A percentile compares a stretch with the other conserved stretches of the same genome.
Evolutionary conservation across 495 filamentous ascomycete genomes (phyloP).

Genomic region (Cercophora sp.): DNA sequence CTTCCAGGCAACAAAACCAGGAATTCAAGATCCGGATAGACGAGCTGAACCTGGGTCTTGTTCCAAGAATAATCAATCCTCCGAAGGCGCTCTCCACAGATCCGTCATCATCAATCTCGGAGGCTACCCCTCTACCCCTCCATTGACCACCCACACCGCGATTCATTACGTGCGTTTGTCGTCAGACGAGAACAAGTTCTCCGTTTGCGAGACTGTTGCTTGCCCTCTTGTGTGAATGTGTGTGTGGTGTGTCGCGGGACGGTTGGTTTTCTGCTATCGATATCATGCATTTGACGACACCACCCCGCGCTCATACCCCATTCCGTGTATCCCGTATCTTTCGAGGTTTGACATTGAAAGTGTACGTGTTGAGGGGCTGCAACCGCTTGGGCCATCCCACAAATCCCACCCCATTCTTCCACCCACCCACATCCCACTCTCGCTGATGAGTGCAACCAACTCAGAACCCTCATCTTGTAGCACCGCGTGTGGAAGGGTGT

Average conservation of each 20-base stretch:
- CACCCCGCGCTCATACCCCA: neutral
- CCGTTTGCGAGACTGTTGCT: neutral
- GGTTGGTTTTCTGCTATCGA: neutral
- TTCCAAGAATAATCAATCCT: conserved; percentile 19
- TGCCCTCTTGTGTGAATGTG: neutral
- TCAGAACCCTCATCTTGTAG: neutral
- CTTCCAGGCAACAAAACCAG: conserved; percentile 16
- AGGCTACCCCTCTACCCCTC: too few relatives aligned
- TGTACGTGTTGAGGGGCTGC: neutral
- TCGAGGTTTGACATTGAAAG: neutral
- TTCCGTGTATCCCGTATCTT: neutral
- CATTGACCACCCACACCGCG: too few relatives aligned
- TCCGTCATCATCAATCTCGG: neutral
- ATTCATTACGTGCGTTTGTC: neutral
- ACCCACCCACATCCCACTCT: neutral
- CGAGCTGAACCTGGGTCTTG: conserved; percentile 2
- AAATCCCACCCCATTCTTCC: neutral
- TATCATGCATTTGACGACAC: neutral
- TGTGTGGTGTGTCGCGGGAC: neutral
- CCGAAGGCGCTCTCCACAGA: neutral
- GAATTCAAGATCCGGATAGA: conserved; percentile 10
- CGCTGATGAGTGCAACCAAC: neutral
- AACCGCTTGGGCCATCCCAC: neutral
- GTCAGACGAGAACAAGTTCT: neutral
- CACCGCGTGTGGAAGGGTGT: too few relatives aligned